Evolutionary conservation across 257 asterid genomes (phyloP).

Genomic region (Marsdenia floribunda): DNA sequence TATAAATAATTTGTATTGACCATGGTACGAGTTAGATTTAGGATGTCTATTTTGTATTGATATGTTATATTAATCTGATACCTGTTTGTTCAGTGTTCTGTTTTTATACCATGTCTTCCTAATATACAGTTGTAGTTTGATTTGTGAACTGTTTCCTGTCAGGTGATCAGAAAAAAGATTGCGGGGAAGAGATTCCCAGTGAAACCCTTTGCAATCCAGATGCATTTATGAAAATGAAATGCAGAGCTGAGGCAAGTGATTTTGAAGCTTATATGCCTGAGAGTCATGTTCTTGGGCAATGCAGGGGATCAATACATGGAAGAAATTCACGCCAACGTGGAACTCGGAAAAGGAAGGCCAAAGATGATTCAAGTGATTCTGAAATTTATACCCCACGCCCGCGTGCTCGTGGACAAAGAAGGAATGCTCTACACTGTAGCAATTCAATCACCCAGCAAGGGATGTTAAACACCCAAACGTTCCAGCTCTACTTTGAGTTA

Average conservation of each 20-base stretch:
- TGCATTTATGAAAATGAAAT: neutral
- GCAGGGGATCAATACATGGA: neutral
- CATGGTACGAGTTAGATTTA: neutral
- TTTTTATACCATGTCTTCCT: neutral
- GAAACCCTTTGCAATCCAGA: neutral
- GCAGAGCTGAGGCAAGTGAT: slow-evolving; percentile 1
- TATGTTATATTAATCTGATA: neutral
- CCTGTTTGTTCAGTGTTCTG: neutral
- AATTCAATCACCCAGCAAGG: slow-evolving; percentile 16
- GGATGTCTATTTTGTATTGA: too few relatives aligned
- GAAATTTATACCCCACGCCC: slow-evolving; percentile 1
- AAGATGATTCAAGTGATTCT: slow-evolving; percentile 5
- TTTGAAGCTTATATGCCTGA: neutral
- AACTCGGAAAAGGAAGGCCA: neutral
- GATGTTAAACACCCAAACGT: slow-evolving; percentile 42
- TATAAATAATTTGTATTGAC: neutral
- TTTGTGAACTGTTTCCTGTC: neutral
- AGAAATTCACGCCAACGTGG: slow-evolving; percentile 4
- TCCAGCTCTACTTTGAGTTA: slow-evolving; percentile 45
- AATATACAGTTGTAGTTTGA: neutral
- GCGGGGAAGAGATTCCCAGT: neutral
- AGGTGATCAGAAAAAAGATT: neutral
- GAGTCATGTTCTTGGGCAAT: slow-evolving; percentile 29
- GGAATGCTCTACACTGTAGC: slow-evolving; percentile 17
- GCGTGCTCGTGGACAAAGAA: slow-evolving; percentile 36